Conservation (phyloP, 108 stramenopile species). For the Nitzschia sp. region DNA sequence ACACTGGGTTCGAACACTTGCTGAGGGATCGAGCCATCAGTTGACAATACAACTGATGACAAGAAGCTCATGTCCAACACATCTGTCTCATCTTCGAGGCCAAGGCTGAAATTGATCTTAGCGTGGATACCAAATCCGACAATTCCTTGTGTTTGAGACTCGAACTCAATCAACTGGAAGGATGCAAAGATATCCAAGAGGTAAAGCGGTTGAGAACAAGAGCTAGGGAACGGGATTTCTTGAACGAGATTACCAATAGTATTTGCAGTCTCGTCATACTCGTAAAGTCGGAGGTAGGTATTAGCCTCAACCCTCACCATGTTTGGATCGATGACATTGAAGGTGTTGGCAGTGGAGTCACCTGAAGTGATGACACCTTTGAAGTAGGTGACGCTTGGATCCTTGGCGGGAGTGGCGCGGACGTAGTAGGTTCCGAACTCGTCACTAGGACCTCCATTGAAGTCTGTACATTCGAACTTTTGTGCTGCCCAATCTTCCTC, state of each 20-base stretch:
- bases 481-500: slow-evolving; percentile 11
- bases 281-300: background rate
- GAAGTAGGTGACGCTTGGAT: slow-evolving; percentile 9
- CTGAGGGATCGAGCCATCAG: background rate
- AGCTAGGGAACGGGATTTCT: slow-evolving; percentile 16
- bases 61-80: background rate
- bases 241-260: slow-evolving; percentile 8
- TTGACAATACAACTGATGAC: slow-evolving; percentile 5
- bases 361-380: slow-evolving; percentile 16
- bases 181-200: slow-evolving; percentile 34
- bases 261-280: background rate
- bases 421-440: slow-evolving; percentile 6
- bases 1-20: background rate
- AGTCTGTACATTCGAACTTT: slow-evolving; percentile 25
- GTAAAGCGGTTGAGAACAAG: slow-evolving; percentile 34
- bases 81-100: background rate
- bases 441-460: slow-evolving; percentile 24
- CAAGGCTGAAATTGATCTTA: slow-evolving; percentile 1
- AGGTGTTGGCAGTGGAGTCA: slow-evolving; percentile 8
- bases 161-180: slow-evolving; percentile 21
- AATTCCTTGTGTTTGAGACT: slow-evolving; percentile 16
- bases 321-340: slow-evolving; percentile 7
- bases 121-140: slow-evolving; percentile 9
- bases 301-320: background rate
- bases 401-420: background rate